phyloP scores from a whole-genome alignment of 495 filamentous ascomycete genomes.

The Extremus antarcticus region DNA sequence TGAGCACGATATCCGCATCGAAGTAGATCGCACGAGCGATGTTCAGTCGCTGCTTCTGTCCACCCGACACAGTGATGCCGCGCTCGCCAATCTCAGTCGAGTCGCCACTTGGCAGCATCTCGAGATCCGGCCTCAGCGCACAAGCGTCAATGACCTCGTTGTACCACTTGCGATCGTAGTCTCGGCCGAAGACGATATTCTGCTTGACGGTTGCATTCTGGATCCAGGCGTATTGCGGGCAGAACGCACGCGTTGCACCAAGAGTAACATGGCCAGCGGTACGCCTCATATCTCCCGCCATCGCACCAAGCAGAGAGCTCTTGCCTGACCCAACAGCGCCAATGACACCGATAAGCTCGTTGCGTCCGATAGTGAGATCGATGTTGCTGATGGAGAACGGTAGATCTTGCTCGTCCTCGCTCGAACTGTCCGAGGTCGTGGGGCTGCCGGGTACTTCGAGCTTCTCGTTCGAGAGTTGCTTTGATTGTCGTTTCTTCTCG shows the following conservation, averaged over 20 bases:
- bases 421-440: slow-evolving; percentile 28
- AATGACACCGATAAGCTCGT: slow-evolving; percentile 84
- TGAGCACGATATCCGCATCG: slow-evolving; percentile 37
- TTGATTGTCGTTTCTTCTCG: slow-evolving; percentile 16
- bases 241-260: slow-evolving; percentile 73
- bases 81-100: slow-evolving; percentile 67
- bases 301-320: slow-evolving; percentile 75
- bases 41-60: slow-evolving; percentile 71
- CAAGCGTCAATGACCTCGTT: slow-evolving; percentile 50
- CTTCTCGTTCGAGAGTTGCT: slow-evolving; percentile 24
- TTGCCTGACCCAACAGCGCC: slow-evolving; percentile 88
- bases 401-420: slow-evolving; percentile 43
- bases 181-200: slow-evolving; percentile 85
- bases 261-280: slow-evolving; percentile 62
- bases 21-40: slow-evolving; percentile 48
- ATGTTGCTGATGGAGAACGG: slow-evolving; percentile 75
- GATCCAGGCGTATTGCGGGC: slow-evolving; percentile 96
- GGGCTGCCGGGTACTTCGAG: slow-evolving; percentile 3
- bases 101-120: slow-evolving; percentile 66
- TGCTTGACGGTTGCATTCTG: slow-evolving; percentile 78
- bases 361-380: slow-evolving; percentile 60
- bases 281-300: slow-evolving; percentile 89
- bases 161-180: slow-evolving; percentile 58
- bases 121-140: slow-evolving; percentile 59
- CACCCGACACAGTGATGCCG: slow-evolving; percentile 72